Conservation (phyloP, 345 rosid genomes). For the Luvunga scandens region DNA sequence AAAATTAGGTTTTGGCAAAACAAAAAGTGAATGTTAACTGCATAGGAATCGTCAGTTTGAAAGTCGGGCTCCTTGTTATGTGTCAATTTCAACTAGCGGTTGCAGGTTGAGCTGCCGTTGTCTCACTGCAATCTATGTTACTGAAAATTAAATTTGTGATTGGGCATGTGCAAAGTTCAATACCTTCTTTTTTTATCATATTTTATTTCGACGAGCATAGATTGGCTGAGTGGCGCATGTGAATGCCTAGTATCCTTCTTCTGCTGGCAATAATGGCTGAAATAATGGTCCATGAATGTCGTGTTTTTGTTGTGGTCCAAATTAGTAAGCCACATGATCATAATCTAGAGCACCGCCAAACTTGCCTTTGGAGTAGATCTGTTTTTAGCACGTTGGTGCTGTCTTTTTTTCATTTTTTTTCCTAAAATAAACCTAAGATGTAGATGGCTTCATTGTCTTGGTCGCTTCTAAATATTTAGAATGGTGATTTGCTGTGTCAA, state of each 20-base stretch:
- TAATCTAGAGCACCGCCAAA: neutral
- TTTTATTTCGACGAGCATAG: neutral
- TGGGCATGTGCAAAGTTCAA: neutral
- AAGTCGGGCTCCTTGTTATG: constrained; percentile 17
- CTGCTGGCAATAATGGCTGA: neutral
- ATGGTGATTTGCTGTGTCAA: neutral
- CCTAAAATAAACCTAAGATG: neutral
- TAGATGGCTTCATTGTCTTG: neutral
- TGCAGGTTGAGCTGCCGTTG: neutral
- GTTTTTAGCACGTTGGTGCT: neutral
- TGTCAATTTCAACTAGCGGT: neutral
- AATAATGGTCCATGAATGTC: constrained; percentile 12
- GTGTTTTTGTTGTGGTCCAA: constrained; percentile 14
- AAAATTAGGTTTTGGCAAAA: neutral
- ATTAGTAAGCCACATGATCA: neutral
- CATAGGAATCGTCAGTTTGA: constrained; percentile 1
- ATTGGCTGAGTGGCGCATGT: constrained; percentile 15
- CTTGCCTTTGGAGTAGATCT: neutral
- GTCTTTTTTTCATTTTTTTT: neutral
- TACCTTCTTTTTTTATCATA: neutral
- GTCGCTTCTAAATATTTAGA: neutral
- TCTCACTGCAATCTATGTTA: constrained; percentile 3
- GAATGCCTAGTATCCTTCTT: constrained; percentile 9
- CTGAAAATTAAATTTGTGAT: neutral
- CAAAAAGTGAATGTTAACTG: neutral